phyloP scores from a whole-genome alignment of 164 flowering plant species.

The Saururus chinensis region DNA sequence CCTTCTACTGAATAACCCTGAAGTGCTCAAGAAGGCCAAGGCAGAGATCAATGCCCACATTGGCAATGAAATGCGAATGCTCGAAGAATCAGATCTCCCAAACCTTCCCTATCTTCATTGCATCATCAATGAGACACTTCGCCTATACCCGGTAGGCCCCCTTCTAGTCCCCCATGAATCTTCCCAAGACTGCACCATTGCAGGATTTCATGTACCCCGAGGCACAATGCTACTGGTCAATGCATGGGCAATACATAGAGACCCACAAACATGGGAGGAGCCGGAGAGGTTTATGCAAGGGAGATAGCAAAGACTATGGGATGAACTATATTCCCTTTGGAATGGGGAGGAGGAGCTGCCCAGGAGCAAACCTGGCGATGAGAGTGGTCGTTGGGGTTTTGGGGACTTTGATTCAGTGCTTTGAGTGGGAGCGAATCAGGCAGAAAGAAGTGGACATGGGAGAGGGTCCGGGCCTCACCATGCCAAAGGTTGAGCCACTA shows the following conservation, averaged over 20 bases:
- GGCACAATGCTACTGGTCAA: conserved; percentile 36
- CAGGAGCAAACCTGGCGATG: conserved; percentile 10
- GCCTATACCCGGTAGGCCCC: conserved; percentile 5
- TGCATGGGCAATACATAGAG: conserved; percentile 31
- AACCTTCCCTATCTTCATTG: conserved; percentile 28
- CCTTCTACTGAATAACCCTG: conserved; percentile 22
- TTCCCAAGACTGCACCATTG: conserved; percentile 22
- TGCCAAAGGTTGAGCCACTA: not conserved
- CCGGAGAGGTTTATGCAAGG: conserved; percentile 20
- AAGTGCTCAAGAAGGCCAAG: conserved; percentile 12
- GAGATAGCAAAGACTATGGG: conserved; percentile 7
- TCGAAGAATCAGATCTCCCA: conserved; percentile 30
- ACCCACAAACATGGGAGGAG: conserved; percentile 21
- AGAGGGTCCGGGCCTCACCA: conserved; percentile 3
- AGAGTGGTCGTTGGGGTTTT: not conserved
- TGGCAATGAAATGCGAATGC: conserved; percentile 8
- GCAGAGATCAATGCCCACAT: conserved; percentile 17
- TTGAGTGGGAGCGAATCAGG: conserved; percentile 1
- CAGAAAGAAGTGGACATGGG: conserved; percentile 1
- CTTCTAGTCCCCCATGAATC: conserved; percentile 30
- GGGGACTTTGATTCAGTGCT: conserved; percentile 4
- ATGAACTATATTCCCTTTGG: conserved; percentile 14
- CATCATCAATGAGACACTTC: conserved; percentile 4
- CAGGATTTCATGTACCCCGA: conserved; percentile 25
- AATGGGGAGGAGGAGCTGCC: conserved; percentile 14